Conservation (phyloP, 148 eudicot species). For the Fagopyrum tataricum region DNA sequence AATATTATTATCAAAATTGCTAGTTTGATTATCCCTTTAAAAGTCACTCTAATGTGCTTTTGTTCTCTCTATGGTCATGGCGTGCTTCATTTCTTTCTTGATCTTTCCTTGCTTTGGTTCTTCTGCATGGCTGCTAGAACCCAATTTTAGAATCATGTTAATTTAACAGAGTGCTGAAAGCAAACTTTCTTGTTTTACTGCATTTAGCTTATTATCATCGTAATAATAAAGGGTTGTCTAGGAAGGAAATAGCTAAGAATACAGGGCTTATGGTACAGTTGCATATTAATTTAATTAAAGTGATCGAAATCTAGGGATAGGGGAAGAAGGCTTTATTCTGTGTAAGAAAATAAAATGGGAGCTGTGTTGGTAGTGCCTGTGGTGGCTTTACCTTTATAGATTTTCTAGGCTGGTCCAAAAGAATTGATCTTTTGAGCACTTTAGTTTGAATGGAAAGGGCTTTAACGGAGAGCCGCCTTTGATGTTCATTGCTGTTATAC, state of each 20-base stretch:
- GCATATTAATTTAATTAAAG: constrained; percentile 22
- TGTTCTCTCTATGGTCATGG: neutral
- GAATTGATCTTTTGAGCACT: constrained; percentile 30
- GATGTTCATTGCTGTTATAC: constrained; percentile 2
- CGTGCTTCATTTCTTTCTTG: neutral
- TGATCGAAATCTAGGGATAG: constrained; percentile 11
- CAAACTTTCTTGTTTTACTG: neutral
- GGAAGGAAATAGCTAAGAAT: neutral
- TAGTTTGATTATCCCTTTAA: neutral
- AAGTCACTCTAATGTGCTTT: neutral
- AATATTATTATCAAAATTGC: too few species aligned
- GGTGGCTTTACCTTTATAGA: constrained; percentile 33
- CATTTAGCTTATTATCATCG: neutral
- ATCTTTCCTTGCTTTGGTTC: neutral
- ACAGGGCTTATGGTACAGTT: neutral
- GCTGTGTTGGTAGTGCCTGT: constrained; percentile 1
- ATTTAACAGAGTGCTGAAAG: neutral
- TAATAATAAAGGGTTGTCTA: neutral
- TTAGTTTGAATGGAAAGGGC: constrained; percentile 31
- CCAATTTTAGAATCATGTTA: neutral
- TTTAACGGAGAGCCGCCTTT: constrained; percentile 27
- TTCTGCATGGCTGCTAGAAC: neutral
- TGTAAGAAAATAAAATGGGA: constrained; percentile 8
- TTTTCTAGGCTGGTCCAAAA: constrained; percentile 46
- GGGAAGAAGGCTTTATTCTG: constrained; percentile 22